Percentiles rank a stretch among this genome's conserved stretches.
These are phyloP conservation scores for Herpetomonas muscarum DNA, from an alignment of 208 protist species.

Conservation along the genomic window DNA sequence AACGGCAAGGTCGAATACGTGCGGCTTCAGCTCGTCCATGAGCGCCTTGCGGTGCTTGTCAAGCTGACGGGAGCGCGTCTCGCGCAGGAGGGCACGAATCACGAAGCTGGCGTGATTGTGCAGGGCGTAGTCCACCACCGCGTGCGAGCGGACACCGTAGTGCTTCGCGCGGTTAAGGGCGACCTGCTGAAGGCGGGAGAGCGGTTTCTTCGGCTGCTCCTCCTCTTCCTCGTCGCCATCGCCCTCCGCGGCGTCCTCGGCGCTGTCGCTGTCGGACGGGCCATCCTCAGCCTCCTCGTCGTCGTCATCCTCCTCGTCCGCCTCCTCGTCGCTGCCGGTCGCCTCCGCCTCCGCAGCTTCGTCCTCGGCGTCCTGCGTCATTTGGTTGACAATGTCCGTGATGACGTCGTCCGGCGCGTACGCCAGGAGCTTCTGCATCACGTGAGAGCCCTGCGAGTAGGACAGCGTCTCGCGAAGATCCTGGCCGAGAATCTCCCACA, in stretches of 20 bases:
- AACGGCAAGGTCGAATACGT: constrained; percentile 77
- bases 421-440: constrained; percentile 82
- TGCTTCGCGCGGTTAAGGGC: constrained; percentile 60
- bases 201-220: constrained; percentile 13
- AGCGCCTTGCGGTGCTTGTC: constrained; percentile 56
- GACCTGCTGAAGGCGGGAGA: constrained; percentile 51
- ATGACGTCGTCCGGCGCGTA: constrained; percentile 65
- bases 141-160: constrained; percentile 56
- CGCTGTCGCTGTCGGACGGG: neutral
- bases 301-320: constrained; percentile 40
- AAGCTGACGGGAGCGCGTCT: constrained; percentile 55
- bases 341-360: constrained; percentile 18
- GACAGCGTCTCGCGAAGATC: constrained; percentile 51
- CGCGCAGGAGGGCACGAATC: constrained; percentile 72
- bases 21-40: constrained; percentile 84
- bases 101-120: constrained; percentile 80
- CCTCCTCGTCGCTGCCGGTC: constrained; percentile 16
- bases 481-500: constrained; percentile 2
- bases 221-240: constrained; percentile 15
- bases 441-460: constrained; percentile 71
- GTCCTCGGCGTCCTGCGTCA: constrained; percentile 23
- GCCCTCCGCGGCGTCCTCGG: constrained; percentile 13
- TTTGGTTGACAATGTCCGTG: constrained; percentile 31
- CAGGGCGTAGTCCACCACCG: constrained; percentile 71
- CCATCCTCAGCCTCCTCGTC: constrained; percentile 25